These are phyloP conservation scores for Penicillium sp. DNA, from an alignment of 2,329 filamentous ascomycete species.

Conservation along the genomic window DNA sequence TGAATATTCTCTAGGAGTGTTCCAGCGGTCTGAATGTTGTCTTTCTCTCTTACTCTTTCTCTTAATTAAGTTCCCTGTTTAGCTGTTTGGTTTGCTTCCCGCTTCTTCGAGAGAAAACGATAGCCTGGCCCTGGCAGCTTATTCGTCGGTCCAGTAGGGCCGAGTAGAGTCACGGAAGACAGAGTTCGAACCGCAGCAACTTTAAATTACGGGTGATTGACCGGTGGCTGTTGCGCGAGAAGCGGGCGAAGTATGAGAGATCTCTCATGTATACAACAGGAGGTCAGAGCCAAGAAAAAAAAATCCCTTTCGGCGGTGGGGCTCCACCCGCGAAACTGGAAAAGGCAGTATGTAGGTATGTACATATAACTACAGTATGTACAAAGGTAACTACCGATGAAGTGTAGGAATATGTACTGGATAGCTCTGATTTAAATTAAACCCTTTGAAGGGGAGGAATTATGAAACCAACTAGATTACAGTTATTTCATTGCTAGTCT, in stretches of 20 bases:
- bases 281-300: slow-evolving; percentile 14
- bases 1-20: neutral
- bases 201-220: neutral
- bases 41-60: too few species aligned
- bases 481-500: neutral
- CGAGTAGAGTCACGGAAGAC: neutral
- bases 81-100: too few species aligned
- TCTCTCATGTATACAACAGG: neutral
- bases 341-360: neutral
- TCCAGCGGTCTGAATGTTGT: too few species aligned
- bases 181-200: neutral
- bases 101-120: neutral
- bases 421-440: neutral
- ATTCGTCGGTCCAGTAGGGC: neutral
- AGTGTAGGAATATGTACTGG: neutral
- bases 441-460: neutral
- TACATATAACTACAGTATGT: too few species aligned
- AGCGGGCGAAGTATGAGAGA: neutral
- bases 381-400: neutral
- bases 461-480: neutral
- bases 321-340: slow-evolving; percentile 4
- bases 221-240: neutral
- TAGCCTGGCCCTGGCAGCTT: too few species aligned
- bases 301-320: slow-evolving; percentile 13
- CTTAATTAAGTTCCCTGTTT: too few species aligned